These are phyloP conservation scores for Coemansia biformis DNA, from an alignment of 192 early-diverging fungal genomes.

Conservation along the genomic window DNA sequence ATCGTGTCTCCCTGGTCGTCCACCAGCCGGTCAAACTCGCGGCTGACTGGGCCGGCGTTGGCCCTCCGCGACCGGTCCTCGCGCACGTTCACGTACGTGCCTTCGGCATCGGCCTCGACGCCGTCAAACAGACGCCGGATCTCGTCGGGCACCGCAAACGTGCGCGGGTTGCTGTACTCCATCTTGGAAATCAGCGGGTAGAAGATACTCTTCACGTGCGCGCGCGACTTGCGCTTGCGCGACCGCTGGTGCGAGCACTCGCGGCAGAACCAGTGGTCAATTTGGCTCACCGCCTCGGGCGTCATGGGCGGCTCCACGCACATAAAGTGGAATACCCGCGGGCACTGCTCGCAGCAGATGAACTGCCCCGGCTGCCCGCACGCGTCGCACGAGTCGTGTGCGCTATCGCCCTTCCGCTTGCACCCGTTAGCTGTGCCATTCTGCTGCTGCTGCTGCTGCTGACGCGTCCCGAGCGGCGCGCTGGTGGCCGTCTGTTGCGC, in stretches of 20 bases:
- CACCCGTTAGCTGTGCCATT: slow-evolving; percentile 7
- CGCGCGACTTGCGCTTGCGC: slow-evolving; percentile 37
- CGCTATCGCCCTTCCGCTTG: slow-evolving; percentile 2
- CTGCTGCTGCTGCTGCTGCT: no score
- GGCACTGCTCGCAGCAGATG: slow-evolving; percentile 47
- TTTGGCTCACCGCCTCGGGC: slow-evolving; percentile 19
- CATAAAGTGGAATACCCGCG: slow-evolving; percentile 44
- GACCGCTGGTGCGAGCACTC: slow-evolving; percentile 23
- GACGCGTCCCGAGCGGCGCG: neutral
- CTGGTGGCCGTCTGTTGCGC: neutral
- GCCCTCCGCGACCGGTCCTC: slow-evolving; percentile 27
- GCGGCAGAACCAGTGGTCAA: slow-evolving; percentile 48
- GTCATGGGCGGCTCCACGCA: slow-evolving; percentile 46
- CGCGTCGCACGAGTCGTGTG: slow-evolving; percentile 43
- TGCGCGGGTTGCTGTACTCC: slow-evolving; percentile 33
- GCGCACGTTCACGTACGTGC: slow-evolving; percentile 33
- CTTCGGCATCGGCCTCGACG: slow-evolving; percentile 35
- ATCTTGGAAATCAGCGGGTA: slow-evolving; percentile 35
- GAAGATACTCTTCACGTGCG: slow-evolving; percentile 40
- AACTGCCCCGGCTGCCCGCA: slow-evolving; percentile 45
- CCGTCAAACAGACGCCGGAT: slow-evolving; percentile 48
- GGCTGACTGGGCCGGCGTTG: slow-evolving; percentile 17
- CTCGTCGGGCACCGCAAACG: slow-evolving; percentile 44
- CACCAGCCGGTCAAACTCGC: slow-evolving; percentile 37
- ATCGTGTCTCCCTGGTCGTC: slow-evolving; percentile 41